These are phyloP conservation scores for Hondaea fermentalgiana DNA, from an alignment of 108 stramenopile species.

Conservation along the genomic window DNA sequence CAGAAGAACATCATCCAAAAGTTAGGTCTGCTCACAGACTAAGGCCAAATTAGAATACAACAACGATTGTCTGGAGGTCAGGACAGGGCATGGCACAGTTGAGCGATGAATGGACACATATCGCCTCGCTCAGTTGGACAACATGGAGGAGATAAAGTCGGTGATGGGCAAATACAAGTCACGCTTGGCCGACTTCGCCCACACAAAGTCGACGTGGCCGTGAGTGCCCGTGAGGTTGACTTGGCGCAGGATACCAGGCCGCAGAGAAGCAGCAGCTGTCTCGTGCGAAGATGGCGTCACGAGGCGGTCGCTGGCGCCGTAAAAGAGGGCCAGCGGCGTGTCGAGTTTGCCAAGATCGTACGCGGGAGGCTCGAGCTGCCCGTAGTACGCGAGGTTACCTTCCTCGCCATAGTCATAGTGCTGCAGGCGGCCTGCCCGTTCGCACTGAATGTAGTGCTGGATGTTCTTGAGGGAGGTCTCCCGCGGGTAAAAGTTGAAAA, in stretches of 20 bases:
- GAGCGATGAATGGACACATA: no score
- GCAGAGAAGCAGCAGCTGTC: neutral
- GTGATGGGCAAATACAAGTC: neutral
- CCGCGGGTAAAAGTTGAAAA: neutral
- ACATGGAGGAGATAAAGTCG: neutral
- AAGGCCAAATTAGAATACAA: no score
- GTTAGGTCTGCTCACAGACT: no score
- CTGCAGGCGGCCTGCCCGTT: neutral
- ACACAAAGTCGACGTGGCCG: neutral
- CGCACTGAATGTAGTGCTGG: conserved; percentile 8
- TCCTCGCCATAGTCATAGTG: neutral
- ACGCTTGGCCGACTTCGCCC: neutral
- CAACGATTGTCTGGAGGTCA: no score
- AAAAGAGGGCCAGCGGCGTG: neutral
- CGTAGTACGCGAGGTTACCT: neutral
- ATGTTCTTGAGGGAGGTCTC: conserved; percentile 6
- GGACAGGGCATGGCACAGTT: no score
- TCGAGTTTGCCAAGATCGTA: neutral
- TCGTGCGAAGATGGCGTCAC: neutral
- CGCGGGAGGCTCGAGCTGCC: neutral
- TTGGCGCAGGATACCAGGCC: neutral
- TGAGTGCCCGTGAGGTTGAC: neutral
- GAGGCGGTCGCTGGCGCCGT: neutral
- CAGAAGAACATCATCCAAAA: no score
- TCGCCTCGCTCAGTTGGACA: neutral